These are phyloP conservation scores for Zizania latifolia DNA, from an alignment of 176 grass and related monocot species.

Conservation along the genomic window DNA sequence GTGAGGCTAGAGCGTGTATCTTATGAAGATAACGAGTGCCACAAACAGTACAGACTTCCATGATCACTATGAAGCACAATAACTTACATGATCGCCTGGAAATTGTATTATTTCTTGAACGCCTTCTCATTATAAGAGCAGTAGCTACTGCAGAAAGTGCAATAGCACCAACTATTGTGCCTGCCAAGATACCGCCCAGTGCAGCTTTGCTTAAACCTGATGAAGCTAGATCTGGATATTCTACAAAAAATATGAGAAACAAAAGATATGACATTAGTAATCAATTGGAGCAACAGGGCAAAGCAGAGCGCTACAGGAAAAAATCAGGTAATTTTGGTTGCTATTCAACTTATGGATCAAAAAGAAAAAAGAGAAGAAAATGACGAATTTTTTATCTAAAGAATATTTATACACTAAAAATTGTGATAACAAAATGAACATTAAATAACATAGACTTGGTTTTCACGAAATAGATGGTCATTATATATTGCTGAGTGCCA, in stretches of 20 bases:
- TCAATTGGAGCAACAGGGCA: background rate
- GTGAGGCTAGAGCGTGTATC: background rate
- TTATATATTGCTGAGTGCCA: background rate
- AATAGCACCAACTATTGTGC: constrained; percentile 48
- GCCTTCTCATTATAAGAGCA: constrained; percentile 55
- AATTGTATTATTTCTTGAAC: constrained; percentile 34
- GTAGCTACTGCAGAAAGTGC: constrained; percentile 53
- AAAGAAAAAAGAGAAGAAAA: background rate
- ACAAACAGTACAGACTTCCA: background rate
- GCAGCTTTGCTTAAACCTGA: constrained; percentile 59
- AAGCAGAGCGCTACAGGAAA: background rate
- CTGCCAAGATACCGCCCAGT: constrained; percentile 43
- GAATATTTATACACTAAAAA: background rate
- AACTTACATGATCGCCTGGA: constrained; percentile 64
- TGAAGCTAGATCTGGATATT: constrained; percentile 29
- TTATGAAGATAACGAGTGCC: background rate
- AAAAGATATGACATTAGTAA: constrained; percentile 8
- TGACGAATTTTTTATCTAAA: background rate
- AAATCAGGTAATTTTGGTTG: no score
- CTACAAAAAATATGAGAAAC: constrained; percentile 49
- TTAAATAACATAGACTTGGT: background rate
- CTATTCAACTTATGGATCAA: background rate
- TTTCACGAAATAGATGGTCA: background rate
- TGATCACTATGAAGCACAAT: background rate
- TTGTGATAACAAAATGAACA: constrained; percentile 1